A percentile compares a stretch with the other conserved stretches of the same genome.
These are phyloP conservation scores for Yamadazyma sp. DNA, from an alignment of 1,139 yeast genomes.

Conservation along the genomic window DNA sequence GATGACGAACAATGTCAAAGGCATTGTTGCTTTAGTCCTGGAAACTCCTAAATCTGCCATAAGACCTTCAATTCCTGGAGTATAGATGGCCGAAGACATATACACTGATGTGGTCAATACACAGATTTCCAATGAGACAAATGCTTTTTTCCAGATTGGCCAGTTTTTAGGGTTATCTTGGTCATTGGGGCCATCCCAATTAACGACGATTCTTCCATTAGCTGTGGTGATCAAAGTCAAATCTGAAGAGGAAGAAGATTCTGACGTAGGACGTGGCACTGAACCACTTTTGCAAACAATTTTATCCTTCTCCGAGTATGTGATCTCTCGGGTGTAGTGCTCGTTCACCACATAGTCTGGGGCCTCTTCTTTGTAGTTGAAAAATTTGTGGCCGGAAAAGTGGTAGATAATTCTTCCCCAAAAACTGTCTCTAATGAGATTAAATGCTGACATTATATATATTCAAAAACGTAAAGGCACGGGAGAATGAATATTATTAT, in stretches of 20 bases:
- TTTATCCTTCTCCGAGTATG: background rate
- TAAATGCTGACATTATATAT: too few relatives aligned
- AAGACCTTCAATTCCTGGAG: conserved; percentile 34
- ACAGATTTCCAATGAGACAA: conserved; percentile 21
- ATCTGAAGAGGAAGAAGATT: too few relatives aligned
- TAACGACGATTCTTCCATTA: too few relatives aligned
- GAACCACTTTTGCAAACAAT: background rate
- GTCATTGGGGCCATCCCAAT: conserved; percentile 22
- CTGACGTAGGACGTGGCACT: too few relatives aligned
- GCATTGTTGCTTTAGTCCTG: conserved; percentile 44
- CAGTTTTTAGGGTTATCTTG: conserved; percentile 33
- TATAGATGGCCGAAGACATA: conserved; percentile 30
- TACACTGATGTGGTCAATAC: conserved; percentile 28
- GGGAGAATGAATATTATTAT: too few relatives aligned
- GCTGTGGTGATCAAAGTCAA: too few relatives aligned
- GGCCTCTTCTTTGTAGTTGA: conserved; percentile 31
- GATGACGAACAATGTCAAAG: conserved; percentile 41
- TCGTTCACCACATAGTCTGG: conserved; percentile 34
- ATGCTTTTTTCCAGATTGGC: conserved; percentile 21
- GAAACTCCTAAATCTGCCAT: conserved; percentile 42
- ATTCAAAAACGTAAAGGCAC: too few relatives aligned
- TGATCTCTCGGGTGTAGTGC: conserved; percentile 20
- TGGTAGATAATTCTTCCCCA: conserved; percentile 34
- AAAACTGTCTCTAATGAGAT: conserved; percentile 32
- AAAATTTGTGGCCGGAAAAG: conserved; percentile 28